Evolutionary conservation across 2,329 filamentous ascomycete genomes (phyloP).

Genomic region (Chaetomiaceae sp.): DNA sequence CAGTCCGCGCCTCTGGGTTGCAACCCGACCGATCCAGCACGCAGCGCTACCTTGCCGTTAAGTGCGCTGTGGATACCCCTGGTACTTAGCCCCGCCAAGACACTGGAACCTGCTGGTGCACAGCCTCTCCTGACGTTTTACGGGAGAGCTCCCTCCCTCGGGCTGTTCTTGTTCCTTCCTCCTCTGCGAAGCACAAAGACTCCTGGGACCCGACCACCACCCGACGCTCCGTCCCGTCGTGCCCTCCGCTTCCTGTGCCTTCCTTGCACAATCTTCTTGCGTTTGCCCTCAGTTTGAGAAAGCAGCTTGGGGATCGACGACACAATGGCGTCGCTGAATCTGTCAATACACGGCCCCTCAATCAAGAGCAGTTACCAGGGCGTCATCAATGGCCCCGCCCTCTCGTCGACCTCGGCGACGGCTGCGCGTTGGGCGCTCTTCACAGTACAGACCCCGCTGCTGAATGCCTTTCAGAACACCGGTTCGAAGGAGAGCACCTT

Average conservation of each 20-base stretch:
- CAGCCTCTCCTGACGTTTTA: constrained; percentile 16
- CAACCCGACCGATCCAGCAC: too few relatives aligned
- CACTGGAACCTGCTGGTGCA: constrained; percentile 8
- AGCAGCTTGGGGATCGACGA: not conserved
- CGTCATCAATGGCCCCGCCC: constrained; percentile 47
- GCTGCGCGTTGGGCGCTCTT: constrained; percentile 92
- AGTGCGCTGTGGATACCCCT: not conserved
- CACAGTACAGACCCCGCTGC: constrained; percentile 83
- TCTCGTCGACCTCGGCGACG: constrained; percentile 63
- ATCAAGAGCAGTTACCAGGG: constrained; percentile 75
- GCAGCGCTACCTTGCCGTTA: too few relatives aligned
- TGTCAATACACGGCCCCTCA: constrained; percentile 71
- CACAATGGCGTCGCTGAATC: constrained; percentile 71
- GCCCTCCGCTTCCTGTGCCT: not conserved
- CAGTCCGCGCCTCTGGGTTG: too few relatives aligned
- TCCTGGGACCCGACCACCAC: not conserved
- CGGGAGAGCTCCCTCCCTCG: constrained; percentile 10
- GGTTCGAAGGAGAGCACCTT: constrained; percentile 86
- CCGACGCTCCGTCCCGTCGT: not conserved
- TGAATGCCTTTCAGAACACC: constrained; percentile 86
- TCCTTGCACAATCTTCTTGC: too few relatives aligned
- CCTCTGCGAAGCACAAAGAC: not conserved
- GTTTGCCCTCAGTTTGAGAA: not conserved
- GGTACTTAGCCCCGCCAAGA: constrained; percentile 4
- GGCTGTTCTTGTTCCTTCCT: constrained; percentile 10